Evolutionary conservation across 2,329 filamentous ascomycete genomes (phyloP).

Genomic region (Taxawa tesnikishii): DNA sequence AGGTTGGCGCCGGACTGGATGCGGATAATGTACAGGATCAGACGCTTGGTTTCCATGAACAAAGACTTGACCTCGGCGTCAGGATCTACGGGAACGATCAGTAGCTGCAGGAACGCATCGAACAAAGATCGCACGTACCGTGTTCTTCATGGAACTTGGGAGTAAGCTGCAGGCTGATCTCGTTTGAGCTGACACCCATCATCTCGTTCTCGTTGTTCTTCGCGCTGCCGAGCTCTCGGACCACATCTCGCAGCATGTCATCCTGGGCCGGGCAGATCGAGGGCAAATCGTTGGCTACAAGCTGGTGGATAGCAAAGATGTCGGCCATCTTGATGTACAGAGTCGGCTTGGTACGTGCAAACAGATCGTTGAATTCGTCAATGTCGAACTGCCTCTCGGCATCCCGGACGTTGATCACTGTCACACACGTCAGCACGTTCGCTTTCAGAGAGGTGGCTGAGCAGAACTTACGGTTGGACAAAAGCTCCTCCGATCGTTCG

Average conservation of each 20-base stretch:
- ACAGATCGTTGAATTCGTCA: conserved; percentile 96
- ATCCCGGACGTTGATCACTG: conserved; percentile 67
- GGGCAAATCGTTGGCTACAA: conserved; percentile 68
- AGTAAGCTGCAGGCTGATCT: conserved; percentile 83
- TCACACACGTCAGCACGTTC: conserved; percentile 6
- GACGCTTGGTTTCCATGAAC: conserved; percentile 97
- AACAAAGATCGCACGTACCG: conserved; percentile 33
- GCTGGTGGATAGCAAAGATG: conserved; percentile 88
- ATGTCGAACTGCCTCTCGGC: conserved; percentile 93
- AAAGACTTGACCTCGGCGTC: conserved; percentile 84
- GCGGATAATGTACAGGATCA: conserved; percentile 93
- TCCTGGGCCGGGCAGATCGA: conserved; percentile 69
- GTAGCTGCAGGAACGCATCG: no score
- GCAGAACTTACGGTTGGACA: conserved; percentile 44
- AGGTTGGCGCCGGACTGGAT: conserved; percentile 85
- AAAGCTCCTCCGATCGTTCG: conserved; percentile 63
- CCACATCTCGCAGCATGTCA: conserved; percentile 79
- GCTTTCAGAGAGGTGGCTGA: no score
- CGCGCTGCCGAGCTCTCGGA: conserved; percentile 87
- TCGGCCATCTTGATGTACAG: conserved; percentile 99
- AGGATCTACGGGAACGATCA: no score
- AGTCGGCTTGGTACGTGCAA: conserved; percentile 90
- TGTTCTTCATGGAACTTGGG: conserved; percentile 82
- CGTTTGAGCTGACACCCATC: conserved; percentile 70
- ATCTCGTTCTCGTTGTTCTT: conserved; percentile 95